phyloP scores from a whole-genome alignment of 2,329 filamentous ascomycete species.

The Fusarium globosum region DNA sequence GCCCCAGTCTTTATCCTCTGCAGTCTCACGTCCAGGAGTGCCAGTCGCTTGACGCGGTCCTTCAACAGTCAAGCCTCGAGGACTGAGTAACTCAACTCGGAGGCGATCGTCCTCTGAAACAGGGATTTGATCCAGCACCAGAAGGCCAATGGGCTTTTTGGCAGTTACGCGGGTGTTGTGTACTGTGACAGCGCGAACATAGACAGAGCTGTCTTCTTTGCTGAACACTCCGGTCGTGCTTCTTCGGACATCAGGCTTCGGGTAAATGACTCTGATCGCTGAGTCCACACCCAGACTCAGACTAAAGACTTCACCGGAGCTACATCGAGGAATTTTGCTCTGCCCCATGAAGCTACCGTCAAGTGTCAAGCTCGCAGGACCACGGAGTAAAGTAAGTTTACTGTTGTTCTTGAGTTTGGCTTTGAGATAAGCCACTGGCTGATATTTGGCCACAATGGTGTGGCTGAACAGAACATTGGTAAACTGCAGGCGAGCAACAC shows the following conservation, averaged over 20 bases:
- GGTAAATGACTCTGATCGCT: slow-evolving; percentile 65
- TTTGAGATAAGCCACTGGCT: slow-evolving; percentile 68
- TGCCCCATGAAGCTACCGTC: slow-evolving; percentile 72
- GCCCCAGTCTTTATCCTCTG: slow-evolving; percentile 60
- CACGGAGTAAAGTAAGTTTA: slow-evolving; percentile 66
- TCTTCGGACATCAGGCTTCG: slow-evolving; percentile 64
- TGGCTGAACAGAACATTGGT: slow-evolving; percentile 64
- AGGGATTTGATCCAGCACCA: slow-evolving; percentile 70
- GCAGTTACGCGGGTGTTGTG: slow-evolving; percentile 59
- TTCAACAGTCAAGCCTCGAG: slow-evolving; percentile 57
- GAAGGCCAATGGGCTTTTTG: slow-evolving; percentile 56
- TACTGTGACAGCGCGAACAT: slow-evolving; percentile 60
- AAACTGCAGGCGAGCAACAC: slow-evolving; percentile 66
- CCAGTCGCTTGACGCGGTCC: slow-evolving; percentile 54
- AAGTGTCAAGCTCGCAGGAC: slow-evolving; percentile 68
- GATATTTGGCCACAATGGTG: slow-evolving; percentile 70
- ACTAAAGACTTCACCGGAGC: slow-evolving; percentile 63
- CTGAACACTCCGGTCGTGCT: slow-evolving; percentile 63
- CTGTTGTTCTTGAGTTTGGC: slow-evolving; percentile 67
- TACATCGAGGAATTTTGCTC: slow-evolving; percentile 65
- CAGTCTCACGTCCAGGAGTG: slow-evolving; percentile 42
- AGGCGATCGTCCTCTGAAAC: slow-evolving; percentile 70
- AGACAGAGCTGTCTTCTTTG: slow-evolving; percentile 64
- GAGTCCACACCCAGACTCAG: slow-evolving; percentile 71
- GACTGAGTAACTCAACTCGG: slow-evolving; percentile 61